Evolutionary conservation across 495 filamentous ascomycete genomes (phyloP), one percentile per base, ranked within the genome.

Genomic region (Tuber indicum): DNA sequence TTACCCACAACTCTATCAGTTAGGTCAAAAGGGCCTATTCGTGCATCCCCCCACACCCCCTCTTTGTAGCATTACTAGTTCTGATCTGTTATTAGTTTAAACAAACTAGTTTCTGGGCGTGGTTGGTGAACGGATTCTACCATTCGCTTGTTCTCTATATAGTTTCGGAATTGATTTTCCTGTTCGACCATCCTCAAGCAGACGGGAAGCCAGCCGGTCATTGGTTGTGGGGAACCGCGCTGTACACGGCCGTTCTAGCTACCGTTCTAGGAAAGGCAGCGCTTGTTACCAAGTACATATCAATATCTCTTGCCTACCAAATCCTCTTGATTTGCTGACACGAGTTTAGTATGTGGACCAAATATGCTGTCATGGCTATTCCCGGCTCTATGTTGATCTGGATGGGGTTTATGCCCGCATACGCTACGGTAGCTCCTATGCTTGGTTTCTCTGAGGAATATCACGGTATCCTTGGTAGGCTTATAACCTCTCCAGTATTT

Each of bases 191-290:
- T 58, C 89, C 91, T 0, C 88, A 92, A 82, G 83, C 84, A 43
- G 90, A 98, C 80, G 94, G 95, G 79, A 89, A 90, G 74, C 87
- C 90, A 39, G 92, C 92, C 49, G 96, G 95, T 5, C 95, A 98
- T 83, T 99, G 96, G 96, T 92, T 98, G 21, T 99, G 96, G 96
- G 96, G 94, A 71, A 92, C 92, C 42, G 90, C 91, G 26, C 87
- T 98, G 58, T 99, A 99, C 86, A 96, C 93, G 10, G 91, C 95
- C 8, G 94, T 92, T 17, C 89, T 99, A 43, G 90, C 91, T 32
- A 98, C 95, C 1, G 96, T 98, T 1, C 91, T 99, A 49, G 93
- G 94, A 71, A 99, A 99, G 85, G 96, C 96, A 39, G 93, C 93
- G 21, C 87, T 99, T 74, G 92, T 98, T 72, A 96, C 94, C 32